phyloP scores from a whole-genome alignment of 345 rosid species.

The Syzygium aromaticum region DNA sequence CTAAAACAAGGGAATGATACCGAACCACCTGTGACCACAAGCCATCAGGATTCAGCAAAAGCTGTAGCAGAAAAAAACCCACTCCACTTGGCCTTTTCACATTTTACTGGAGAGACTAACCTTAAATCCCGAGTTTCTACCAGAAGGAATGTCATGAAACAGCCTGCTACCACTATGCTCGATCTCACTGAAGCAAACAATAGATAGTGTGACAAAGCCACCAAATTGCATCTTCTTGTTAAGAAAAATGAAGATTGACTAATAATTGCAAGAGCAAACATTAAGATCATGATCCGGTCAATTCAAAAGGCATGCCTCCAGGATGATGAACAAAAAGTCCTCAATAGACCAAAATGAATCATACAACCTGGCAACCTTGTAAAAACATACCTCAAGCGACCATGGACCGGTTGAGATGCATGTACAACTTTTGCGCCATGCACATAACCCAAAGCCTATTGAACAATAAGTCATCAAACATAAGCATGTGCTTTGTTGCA shows the following conservation, averaged over 20 bases:
- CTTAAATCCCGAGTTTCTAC: slow-evolving; percentile 80
- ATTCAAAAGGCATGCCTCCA: neutral
- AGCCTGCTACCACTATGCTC: slow-evolving; percentile 69
- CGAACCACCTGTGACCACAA: slow-evolving; percentile 63
- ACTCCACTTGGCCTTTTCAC: neutral
- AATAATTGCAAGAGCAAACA: neutral
- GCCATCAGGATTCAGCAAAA: neutral
- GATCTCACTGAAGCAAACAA: slow-evolving; percentile 50
- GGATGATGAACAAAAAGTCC: neutral
- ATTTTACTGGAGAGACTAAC: slow-evolving; percentile 20
- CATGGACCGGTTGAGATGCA: slow-evolving; percentile 92
- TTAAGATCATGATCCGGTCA: neutral
- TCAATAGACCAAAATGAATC: neutral
- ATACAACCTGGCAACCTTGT: neutral
- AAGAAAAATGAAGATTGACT: neutral
- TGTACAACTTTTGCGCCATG: slow-evolving; percentile 85
- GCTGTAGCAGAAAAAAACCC: neutral
- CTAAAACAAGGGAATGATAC: slow-evolving; percentile 85
- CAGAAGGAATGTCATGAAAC: slow-evolving; percentile 72
- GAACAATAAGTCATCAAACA: slow-evolving; percentile 5
- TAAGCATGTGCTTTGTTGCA: neutral
- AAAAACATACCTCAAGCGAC: slow-evolving; percentile 71
- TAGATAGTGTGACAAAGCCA: neutral
- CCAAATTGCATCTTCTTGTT: neutral
- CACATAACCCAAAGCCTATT: slow-evolving; percentile 86